Evolutionary conservation across 2,329 filamentous ascomycete species (phyloP).

Genomic region (Scedosporium boydii): DNA sequence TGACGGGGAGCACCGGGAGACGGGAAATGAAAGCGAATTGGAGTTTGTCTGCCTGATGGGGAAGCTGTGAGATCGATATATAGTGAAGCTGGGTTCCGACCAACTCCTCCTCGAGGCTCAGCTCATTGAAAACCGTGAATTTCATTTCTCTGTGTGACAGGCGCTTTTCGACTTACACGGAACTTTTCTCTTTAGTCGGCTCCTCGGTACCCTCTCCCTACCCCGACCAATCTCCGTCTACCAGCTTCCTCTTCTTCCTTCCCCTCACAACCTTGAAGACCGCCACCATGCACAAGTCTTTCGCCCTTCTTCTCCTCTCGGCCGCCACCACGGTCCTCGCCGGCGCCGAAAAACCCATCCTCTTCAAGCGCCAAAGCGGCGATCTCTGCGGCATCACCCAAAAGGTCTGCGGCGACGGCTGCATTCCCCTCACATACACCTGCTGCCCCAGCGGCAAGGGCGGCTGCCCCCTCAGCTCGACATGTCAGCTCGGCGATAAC

Average conservation of each 20-base stretch:
- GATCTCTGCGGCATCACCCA: slow-evolving; percentile 1
- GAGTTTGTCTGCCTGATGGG: no score
- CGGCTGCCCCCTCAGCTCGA: slow-evolving; percentile 16
- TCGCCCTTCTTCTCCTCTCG: slow-evolving; percentile 38
- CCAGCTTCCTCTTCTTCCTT: not conserved
- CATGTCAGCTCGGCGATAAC: slow-evolving; percentile 17
- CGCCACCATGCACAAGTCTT: slow-evolving; percentile 18
- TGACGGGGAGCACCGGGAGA: no score
- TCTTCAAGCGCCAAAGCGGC: not conserved
- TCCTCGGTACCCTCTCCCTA: not conserved
- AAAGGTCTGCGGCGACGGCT: slow-evolving; percentile 19
- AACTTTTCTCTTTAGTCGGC: no score
- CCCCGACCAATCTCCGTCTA: not conserved
- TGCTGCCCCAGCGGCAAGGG: slow-evolving; percentile 20
- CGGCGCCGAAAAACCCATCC: slow-evolving; percentile 12
- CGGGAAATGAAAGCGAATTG: no score
- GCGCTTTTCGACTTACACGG: no score
- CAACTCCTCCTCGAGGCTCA: no score
- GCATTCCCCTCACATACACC: slow-evolving; percentile 17
- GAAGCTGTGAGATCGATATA: no score
- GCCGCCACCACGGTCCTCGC: slow-evolving; percentile 35
- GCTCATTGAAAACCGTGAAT: no score
- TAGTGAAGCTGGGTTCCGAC: no score
- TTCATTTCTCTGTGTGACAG: no score
- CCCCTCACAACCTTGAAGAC: not conserved